Conservation (phyloP, 805 yeast species). For the Soucietia sequanensis region DNA sequence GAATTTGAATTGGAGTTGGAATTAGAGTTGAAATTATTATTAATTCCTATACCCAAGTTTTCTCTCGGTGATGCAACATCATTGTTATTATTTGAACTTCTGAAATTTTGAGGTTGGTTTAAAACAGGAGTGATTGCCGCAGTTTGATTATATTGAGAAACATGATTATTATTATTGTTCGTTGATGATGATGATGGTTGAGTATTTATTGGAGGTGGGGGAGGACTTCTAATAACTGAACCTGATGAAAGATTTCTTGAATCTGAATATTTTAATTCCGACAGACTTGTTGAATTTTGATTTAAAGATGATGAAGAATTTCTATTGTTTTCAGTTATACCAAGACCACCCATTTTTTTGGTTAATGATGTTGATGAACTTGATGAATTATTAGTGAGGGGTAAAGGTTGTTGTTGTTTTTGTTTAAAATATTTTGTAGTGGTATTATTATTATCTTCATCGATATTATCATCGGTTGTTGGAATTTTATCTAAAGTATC, state of each 20-base stretch:
- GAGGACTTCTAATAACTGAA: slow-evolving; percentile 24
- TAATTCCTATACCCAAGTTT: slow-evolving; percentile 17
- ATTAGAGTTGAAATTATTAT: slow-evolving; percentile 5
- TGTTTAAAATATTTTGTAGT: neutral
- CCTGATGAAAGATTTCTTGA: slow-evolving; percentile 16
- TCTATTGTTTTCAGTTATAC: neutral
- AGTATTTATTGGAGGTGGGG: slow-evolving; percentile 13
- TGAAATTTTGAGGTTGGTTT: slow-evolving; percentile 14
- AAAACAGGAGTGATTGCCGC: slow-evolving; percentile 31
- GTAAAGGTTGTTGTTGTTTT: slow-evolving; percentile 1
- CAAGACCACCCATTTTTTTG: neutral
- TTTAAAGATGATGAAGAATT: slow-evolving; percentile 1
- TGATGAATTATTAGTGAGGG: neutral
- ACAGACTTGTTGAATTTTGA: neutral
- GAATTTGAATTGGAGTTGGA: slow-evolving; percentile 7
- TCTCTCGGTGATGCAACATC: slow-evolving; percentile 24
- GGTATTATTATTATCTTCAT: slow-evolving; percentile 13
- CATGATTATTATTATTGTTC: slow-evolving; percentile 6
- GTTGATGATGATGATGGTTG: slow-evolving; percentile 4
- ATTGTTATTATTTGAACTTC: slow-evolving; percentile 11
- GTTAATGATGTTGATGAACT: neutral
- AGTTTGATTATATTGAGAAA: slow-evolving; percentile 19
- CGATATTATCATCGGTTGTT: slow-evolving; percentile 34
- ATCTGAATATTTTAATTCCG: too few relatives aligned
- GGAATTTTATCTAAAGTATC: slow-evolving; percentile 27